phyloP scores from a whole-genome alignment of 1,284 basidiomycete genomes.

The Ustilago nuda region DNA sequence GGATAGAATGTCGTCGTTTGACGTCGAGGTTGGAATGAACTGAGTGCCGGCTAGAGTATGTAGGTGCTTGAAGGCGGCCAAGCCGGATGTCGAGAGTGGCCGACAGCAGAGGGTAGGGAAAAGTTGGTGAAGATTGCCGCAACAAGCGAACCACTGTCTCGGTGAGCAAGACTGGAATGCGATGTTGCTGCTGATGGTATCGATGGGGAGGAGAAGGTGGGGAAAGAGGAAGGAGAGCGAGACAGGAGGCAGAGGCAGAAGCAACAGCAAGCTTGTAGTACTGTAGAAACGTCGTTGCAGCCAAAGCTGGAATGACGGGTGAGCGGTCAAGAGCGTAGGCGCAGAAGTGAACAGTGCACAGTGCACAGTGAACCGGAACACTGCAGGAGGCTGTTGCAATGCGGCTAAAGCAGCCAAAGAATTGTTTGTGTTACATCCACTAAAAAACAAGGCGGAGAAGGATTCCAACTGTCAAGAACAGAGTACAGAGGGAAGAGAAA shows the following conservation, averaged over 20 bases:
- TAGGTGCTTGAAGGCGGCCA: not conserved
- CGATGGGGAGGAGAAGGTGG: slow-evolving; percentile 3
- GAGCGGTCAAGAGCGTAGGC: not conserved
- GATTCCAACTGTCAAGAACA: not conserved
- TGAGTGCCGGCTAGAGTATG: not conserved
- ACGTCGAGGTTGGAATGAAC: not conserved
- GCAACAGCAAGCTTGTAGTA: not conserved
- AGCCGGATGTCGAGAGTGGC: not conserved
- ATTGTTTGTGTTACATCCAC: not conserved
- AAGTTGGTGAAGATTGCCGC: not conserved
- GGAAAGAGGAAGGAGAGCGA: not conserved
- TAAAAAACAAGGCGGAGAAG: not conserved
- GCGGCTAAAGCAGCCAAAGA: too few relatives aligned
- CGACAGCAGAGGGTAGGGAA: not conserved
- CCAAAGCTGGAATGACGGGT: slow-evolving; percentile 12
- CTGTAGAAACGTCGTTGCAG: slow-evolving; percentile 11
- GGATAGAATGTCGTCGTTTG: not conserved
- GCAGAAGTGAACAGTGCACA: not conserved
- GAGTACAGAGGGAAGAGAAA: not conserved
- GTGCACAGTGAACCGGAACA: not conserved
- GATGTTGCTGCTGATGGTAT: slow-evolving; percentile 2
- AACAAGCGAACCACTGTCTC: slow-evolving; percentile 7
- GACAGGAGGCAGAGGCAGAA: not conserved
- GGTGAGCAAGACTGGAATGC: slow-evolving; percentile 40
- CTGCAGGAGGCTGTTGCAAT: not conserved